Evolutionary conservation across 371 early-diverging fungal genomes (phyloP).

Genomic region (Mortierella sp.): DNA sequence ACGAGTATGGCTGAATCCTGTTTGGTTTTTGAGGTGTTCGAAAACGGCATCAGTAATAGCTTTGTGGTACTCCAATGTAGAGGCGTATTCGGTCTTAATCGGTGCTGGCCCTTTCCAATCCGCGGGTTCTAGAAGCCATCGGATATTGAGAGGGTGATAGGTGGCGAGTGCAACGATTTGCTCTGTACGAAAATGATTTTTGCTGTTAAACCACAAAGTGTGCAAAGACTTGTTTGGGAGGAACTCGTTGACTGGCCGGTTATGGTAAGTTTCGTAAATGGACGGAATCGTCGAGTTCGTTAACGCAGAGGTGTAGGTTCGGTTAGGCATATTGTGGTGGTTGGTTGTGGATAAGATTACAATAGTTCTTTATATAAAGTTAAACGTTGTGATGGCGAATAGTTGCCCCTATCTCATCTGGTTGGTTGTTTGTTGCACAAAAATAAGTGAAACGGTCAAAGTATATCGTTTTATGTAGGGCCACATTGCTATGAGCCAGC

Average conservation of each 20-base stretch:
- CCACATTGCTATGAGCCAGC: too few species aligned
- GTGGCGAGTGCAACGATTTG: slow-evolving; percentile 10
- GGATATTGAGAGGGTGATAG: slow-evolving; percentile 6
- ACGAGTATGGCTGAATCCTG: slow-evolving; percentile 6
- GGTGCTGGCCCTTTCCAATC: not conserved
- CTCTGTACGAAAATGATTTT: slow-evolving; percentile 8
- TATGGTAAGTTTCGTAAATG: slow-evolving; percentile 1
- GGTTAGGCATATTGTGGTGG: not conserved
- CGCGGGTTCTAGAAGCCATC: slow-evolving; percentile 5
- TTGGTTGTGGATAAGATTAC: too few species aligned
- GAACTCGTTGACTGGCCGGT: not conserved
- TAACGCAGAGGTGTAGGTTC: slow-evolving; percentile 4
- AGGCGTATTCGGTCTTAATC: slow-evolving; percentile 1
- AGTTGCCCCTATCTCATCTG: too few species aligned
- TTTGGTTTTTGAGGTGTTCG: slow-evolving; percentile 7
- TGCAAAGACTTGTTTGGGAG: not conserved
- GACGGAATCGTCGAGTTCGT: slow-evolving; percentile 5
- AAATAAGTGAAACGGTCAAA: too few species aligned
- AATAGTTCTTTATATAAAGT: too few species aligned
- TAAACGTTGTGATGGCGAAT: too few species aligned
- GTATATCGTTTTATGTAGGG: too few species aligned
- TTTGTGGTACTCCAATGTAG: slow-evolving; percentile 8
- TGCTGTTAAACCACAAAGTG: slow-evolving; percentile 4
- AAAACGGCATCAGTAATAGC: slow-evolving; percentile 10
- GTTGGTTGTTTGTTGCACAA: too few species aligned